Base-by-base conservation (phyloP, 2,329 filamentous ascomycete species). In the Xylariaceae sp. region DNA sequence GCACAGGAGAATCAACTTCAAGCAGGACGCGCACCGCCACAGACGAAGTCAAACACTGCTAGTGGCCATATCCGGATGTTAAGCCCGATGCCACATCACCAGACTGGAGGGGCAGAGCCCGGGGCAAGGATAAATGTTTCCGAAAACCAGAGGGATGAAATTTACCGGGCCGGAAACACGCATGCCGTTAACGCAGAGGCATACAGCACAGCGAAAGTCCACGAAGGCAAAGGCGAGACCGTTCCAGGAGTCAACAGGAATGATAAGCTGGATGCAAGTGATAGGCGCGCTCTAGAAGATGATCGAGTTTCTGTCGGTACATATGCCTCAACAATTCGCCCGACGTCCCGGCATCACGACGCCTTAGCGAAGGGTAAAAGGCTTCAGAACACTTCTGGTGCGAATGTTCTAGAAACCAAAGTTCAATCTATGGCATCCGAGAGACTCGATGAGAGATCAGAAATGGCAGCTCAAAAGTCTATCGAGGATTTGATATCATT, bases 261-360 rank as follows among this genome's bases (percentile, higher is more conserved):
- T 3, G 21, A 52, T 12, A 44, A 45, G 5, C 15, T 53, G 6
- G 57, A 60, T 12, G 51, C 47, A 10, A 37, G 19, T 5, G 26
- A 51, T 29, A 42, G 44, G 5, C 47, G 46, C 13, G 37, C 55
- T 13, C 57, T 54, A 16, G 63, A 67, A 37, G 60, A 63, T 21
- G 64, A 66, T 42, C 44, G 51, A 26, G 36, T 57, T 22, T 65
- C 65, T 36, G 51, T 63, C 2, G 59, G 53, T 10, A 66, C 65
- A 12, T 59, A 63, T 42, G 47, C 63, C 16, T 65, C 64, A 13
- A 65, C 65, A 3, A 64, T 63, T 32, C 61, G 63, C 5, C 61
- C 63, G 13, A 43, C 40, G 16, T 63, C 63, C 61, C 63, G n/a
- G 42, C 40, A 26, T 63, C 63, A 22, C 46, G 57, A 56, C 1